Conservation (phyloP, 1,284 basidiomycete genomes). For the Ceratobasidium sp. region DNA sequence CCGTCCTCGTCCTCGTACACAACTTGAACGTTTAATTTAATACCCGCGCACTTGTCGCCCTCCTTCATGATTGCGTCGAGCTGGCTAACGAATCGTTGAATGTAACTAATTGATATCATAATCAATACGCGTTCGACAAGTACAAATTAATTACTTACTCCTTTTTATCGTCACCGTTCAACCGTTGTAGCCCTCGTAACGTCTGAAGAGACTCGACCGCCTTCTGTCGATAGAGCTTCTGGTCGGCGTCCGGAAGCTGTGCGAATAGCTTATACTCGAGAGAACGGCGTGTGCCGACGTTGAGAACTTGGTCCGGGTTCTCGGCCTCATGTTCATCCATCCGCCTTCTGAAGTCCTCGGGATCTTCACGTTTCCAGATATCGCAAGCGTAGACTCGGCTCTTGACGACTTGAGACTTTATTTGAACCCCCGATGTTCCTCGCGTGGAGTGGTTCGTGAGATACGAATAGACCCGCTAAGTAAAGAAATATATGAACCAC, state of each 20-base stretch:
- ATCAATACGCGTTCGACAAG: neutral
- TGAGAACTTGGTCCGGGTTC: neutral
- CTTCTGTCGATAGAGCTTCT: neutral
- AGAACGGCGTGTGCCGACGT: conserved; percentile 5
- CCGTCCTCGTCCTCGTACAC: neutral
- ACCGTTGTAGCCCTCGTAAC: neutral
- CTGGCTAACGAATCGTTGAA: neutral
- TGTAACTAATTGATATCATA: neutral
- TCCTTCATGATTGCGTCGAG: neutral
- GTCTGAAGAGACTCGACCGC: neutral
- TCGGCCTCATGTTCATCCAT: neutral
- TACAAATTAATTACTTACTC: neutral
- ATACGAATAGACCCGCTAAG: neutral
- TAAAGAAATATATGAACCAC: neutral
- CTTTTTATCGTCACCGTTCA: neutral
- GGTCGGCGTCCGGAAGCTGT: neutral
- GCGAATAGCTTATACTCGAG: neutral
- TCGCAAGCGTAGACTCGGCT: neutral
- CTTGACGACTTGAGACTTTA: neutral
- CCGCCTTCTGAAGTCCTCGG: neutral
- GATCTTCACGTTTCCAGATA: neutral
- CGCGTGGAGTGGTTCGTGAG: conserved; percentile 3
- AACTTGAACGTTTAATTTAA: neutral
- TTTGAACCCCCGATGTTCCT: neutral
- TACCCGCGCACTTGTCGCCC: neutral